Percentiles rank a stretch among this genome's conserved stretches.
Evolutionary conservation across 1,139 yeast species (phyloP).

Genomic region (Saccharomyces hybrid): DNA sequence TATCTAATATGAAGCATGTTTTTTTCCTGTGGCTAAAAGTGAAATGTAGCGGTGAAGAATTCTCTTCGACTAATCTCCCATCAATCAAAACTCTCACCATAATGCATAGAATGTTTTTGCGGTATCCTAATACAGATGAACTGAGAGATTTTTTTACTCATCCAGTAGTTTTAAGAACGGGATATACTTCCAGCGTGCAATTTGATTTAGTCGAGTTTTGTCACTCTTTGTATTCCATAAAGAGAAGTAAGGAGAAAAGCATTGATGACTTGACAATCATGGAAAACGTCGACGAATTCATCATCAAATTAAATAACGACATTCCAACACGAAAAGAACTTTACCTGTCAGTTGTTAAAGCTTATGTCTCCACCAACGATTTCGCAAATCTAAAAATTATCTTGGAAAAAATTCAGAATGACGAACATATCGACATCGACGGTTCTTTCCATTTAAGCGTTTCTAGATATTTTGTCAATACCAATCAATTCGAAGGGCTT

Average conservation of each 20-base stretch:
- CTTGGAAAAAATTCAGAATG: constrained; percentile 11
- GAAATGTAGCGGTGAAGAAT: constrained; percentile 6
- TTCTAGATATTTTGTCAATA: constrained; percentile 19
- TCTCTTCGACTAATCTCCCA: constrained; percentile 7
- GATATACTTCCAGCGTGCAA: constrained; percentile 14
- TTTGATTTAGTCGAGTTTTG: constrained; percentile 15
- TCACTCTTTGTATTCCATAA: background rate
- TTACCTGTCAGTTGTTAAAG: constrained; percentile 13
- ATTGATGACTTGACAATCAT: constrained; percentile 14
- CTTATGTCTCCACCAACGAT: constrained; percentile 14
- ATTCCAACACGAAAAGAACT: constrained; percentile 7
- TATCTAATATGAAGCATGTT: constrained; percentile 16
- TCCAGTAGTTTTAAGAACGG: constrained; percentile 10
- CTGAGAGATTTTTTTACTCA: constrained; percentile 12
- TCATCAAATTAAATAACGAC: background rate
- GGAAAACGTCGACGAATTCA: constrained; percentile 9
- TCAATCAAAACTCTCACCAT: constrained; percentile 10
- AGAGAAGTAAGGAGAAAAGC: constrained; percentile 9
- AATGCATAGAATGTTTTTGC: constrained; percentile 15
- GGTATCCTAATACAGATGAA: constrained; percentile 9
- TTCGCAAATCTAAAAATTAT: constrained; percentile 11
- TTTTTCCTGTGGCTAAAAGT: constrained; percentile 22
- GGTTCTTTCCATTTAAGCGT: constrained; percentile 13
- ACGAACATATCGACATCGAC: constrained; percentile 8
- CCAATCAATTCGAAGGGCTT: constrained; percentile 16